Percentiles rank a stretch among this genome's conserved stretches.
These are phyloP conservation scores for Fusarium guadeloupense DNA, from an alignment of 2,329 filamentous ascomycete species.

Conservation along the genomic window DNA sequence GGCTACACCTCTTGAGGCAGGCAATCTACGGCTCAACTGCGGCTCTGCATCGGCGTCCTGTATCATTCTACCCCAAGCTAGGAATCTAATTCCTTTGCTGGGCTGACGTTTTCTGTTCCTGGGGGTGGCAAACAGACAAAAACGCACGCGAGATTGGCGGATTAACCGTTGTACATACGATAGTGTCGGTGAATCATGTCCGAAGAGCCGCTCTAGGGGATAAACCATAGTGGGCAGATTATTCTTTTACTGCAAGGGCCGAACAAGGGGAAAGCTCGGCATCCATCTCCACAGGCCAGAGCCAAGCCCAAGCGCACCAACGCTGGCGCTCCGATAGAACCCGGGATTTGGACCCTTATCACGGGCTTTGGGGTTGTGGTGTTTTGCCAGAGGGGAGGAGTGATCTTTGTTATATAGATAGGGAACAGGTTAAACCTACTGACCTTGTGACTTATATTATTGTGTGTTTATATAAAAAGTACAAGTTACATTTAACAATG, in stretches of 20 bases:
- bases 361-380: slow-evolving; percentile 8
- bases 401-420: neutral
- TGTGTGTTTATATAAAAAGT: neutral
- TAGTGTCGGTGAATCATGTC: slow-evolving; percentile 18
- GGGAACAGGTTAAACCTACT: neutral
- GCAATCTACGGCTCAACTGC: neutral
- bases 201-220: slow-evolving; percentile 16
- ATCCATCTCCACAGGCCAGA: slow-evolving; percentile 29
- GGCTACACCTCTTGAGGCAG: slow-evolving; percentile 6
- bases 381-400: slow-evolving; percentile 2
- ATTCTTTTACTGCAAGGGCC: slow-evolving; percentile 1
- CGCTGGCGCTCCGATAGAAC: slow-evolving; percentile 33
- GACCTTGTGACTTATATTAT: neutral
- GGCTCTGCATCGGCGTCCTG: slow-evolving; percentile 1
- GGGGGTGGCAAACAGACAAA: neutral
- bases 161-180: slow-evolving; percentile 27
- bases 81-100: too few relatives aligned
- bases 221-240: slow-evolving; percentile 26
- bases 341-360: slow-evolving; percentile 32
- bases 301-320: slow-evolving; percentile 27
- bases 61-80: slow-evolving; percentile 1
- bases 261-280: slow-evolving; percentile 31
- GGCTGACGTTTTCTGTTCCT: slow-evolving; percentile 13
- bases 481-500: neutral
- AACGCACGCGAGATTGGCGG: slow-evolving; percentile 11